Evolutionary conservation across 345 rosid species (phyloP).

Genomic region (Excoecaria agallocha): DNA sequence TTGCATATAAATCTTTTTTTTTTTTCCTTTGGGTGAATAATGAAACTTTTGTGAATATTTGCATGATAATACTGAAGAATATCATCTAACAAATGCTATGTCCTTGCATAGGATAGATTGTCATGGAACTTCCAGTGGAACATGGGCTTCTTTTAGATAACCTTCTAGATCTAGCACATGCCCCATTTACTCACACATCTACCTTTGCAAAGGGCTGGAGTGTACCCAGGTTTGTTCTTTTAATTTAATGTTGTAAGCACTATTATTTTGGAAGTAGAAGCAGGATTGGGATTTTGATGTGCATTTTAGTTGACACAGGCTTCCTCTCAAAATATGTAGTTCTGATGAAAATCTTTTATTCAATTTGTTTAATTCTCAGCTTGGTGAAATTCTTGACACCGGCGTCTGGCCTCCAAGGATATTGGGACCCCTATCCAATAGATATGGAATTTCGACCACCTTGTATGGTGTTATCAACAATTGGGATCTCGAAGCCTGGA

Average conservation of each 20-base stretch:
- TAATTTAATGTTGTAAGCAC: not conserved
- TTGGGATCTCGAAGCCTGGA: constrained; percentile 96
- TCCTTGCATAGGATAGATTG: constrained; percentile 50
- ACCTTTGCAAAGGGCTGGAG: constrained; percentile 99
- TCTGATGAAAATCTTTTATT: not conserved
- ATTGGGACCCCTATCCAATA: constrained; percentile 98
- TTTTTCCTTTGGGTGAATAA: not conserved
- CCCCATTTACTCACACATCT: constrained; percentile 96
- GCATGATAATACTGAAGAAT: not conserved
- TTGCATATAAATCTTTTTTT: not conserved
- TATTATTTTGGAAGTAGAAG: not conserved
- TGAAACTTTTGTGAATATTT: not conserved
- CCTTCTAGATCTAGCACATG: constrained; percentile 95
- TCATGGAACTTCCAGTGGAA: constrained; percentile 98
- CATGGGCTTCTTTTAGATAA: constrained; percentile 95
- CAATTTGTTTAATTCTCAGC: constrained; percentile 37
- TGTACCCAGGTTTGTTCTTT: constrained; percentile 73
- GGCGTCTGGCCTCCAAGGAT: constrained; percentile 85
- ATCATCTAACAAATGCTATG: constrained; percentile 5
- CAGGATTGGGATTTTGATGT: not conserved
- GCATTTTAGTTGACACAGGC: not conserved
- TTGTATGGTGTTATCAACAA: constrained; percentile 90
- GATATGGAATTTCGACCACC: constrained; percentile 99
- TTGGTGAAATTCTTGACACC: constrained; percentile 91
- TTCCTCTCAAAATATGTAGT: not conserved